Conservation (phyloP, 768 basidiomycete genomes). For the Kondoa malvinella region DNA sequence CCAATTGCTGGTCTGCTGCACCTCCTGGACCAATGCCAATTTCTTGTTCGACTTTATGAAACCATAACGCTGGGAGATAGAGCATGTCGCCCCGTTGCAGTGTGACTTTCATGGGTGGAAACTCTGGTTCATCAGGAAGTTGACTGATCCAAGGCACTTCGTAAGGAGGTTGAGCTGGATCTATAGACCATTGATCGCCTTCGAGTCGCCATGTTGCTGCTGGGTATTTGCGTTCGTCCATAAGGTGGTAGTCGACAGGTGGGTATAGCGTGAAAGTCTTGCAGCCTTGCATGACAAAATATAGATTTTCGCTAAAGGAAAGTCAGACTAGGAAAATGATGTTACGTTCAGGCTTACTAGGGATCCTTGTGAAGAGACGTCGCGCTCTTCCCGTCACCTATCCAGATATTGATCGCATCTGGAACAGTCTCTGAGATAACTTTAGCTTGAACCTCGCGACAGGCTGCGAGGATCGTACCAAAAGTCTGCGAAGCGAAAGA, state of each 20-base stretch:
- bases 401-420: constrained; percentile 88
- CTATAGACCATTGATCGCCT: background rate
- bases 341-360: background rate
- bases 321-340: background rate
- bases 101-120: constrained; percentile 51
- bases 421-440: constrained; percentile 41
- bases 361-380: constrained; percentile 60
- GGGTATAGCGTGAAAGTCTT: constrained; percentile 77
- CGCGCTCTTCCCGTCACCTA: constrained; percentile 55
- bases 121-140: constrained; percentile 29
- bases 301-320: constrained; percentile 67
- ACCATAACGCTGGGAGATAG: constrained; percentile 87
- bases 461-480: background rate
- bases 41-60: constrained; percentile 70
- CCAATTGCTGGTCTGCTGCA: constrained; percentile 32
- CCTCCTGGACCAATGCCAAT: constrained; percentile 26
- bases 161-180: background rate
- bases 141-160: background rate
- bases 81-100: constrained; percentile 58
- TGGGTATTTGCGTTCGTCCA: constrained; percentile 37
- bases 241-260: constrained; percentile 71
- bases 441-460: background rate
- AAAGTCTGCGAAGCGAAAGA: background rate
- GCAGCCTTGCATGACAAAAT: constrained; percentile 62
- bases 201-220: background rate